Evolutionary conservation across 768 basidiomycete genomes (phyloP), one percentile per base, ranked within the genome.

Genomic region (Tulasnella sp.): DNA sequence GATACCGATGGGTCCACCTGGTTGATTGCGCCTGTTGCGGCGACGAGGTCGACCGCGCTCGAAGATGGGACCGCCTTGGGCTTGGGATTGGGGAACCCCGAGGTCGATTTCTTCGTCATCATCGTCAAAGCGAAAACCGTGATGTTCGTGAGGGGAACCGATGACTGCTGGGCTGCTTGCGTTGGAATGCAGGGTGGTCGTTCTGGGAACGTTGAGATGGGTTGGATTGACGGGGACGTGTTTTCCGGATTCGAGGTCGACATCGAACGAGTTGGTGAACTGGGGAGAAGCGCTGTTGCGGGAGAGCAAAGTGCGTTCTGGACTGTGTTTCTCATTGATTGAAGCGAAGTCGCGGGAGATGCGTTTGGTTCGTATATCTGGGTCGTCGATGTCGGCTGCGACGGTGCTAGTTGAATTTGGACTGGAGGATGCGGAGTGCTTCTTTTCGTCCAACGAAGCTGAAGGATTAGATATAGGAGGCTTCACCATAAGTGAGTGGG

Each of bases 131-230:
- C 14, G 32, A 36, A 37, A 29, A 22, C 32, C 59, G 32, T 22
- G 39, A 40, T 39, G 36, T 5, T 72, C 71, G 34, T 72, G 59
- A 36, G 34, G 44, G 16, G 52, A 39, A 32, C 71, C 71, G 39
- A 72, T 72, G 39, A 66, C 71, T 16, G 71, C 71, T 12, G 71
- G 71, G 39, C 59, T 39, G 35, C 71, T 72, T 26, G 71, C 71
- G 40, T 72, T 72, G 35, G 71, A 66, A 35, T 72, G 71, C 6
- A 72, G 7, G 19, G 71, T 63, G 64, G 36, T 63, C 14, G 71
- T 41, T 17, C 67, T 39, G 40, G 71, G 71, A 1, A 72, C 26
- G 26, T 65, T 39, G 34, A 72, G 62, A 42, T 35, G 62, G 36
- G 71, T 72, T n/a, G 71, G 64, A 32, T 63, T 72, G 37, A 37